Conservation (phyloP, 176 grass and related monocot genomes). For the Luzula sylvatica region DNA sequence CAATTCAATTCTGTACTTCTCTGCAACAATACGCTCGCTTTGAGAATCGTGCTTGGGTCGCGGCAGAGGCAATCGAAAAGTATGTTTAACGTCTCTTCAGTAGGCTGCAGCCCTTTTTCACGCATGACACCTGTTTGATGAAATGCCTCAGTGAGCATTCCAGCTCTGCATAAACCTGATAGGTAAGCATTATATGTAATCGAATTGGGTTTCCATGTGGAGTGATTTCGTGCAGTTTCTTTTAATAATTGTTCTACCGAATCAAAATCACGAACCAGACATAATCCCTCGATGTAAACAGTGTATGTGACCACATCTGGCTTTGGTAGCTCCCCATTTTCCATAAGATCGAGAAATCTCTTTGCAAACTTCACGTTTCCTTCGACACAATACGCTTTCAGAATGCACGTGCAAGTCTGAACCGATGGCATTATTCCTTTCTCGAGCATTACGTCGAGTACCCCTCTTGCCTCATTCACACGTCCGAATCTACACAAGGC, state of each 20-base stretch:
- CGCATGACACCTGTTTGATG: no score
- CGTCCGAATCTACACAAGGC: conserved; percentile 30
- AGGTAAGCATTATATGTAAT: conserved; percentile 70
- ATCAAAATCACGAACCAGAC: conserved; percentile 26
- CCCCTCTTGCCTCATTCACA: conserved; percentile 37
- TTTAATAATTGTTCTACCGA: conserved; percentile 38
- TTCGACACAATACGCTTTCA: conserved; percentile 40
- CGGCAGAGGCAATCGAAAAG: conserved; percentile 63
- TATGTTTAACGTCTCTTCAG: conserved; percentile 37
- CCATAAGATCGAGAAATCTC: conserved; percentile 36
- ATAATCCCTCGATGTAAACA: conserved; percentile 52
- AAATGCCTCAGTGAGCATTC: conserved; percentile 41
- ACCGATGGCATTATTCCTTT: conserved; percentile 17
- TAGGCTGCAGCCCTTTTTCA: conserved; percentile 29
- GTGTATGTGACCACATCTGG: conserved; percentile 61
- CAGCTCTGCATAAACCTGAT: conserved; percentile 47
- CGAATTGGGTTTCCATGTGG: conserved; percentile 49
- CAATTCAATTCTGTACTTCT: conserved; percentile 32
- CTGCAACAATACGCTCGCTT: conserved; percentile 52
- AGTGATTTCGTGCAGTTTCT: conserved; percentile 26
- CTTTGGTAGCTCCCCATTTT: conserved; percentile 10
- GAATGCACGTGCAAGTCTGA: conserved; percentile 43
- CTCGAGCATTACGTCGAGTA: conserved; percentile 52
- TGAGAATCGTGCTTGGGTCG: conserved; percentile 26
- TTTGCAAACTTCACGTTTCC: conserved; percentile 37